Evolutionary conservation across 495 filamentous ascomycete species (phyloP), one percentile per base, ranked within the genome.

Genomic region (Clohesyomyces aquaticus): DNA sequence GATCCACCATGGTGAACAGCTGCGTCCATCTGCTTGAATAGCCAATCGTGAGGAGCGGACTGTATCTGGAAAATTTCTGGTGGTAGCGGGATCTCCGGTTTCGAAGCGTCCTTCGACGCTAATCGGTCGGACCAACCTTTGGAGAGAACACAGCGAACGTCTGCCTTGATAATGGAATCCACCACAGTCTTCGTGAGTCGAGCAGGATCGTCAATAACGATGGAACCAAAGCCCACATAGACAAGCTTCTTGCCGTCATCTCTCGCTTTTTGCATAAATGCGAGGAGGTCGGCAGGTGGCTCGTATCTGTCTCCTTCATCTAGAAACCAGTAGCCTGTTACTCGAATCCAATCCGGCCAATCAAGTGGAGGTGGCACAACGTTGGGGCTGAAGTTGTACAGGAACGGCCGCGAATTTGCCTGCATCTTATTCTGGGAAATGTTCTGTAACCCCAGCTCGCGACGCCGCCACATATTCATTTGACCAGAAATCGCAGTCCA

Each of bases 51-150:
- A 8, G 94, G 94, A 1, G 91, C 94, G 16, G 89, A 86, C 68
- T 91, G 87, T 73, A 98, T 97, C 72, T 90, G 88, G 68, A 88
- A 81, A 56, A 98, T 94, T 61, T 91, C 88, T 0, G 83, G 77
- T 1, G 94, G 93, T 6, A 98, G 79, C 6, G 82, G 82, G 28
- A 90, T 81, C 71, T 96, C 92, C 0, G 82, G 73, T 47, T 81
- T 83, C 6, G 76, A 74, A 50, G 81, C 80, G 22, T 84, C 78
- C 45, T 85, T 79, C 32, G 81, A 82, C 65, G 81, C 85, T 14
- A 92, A 80, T 21, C 93, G 85, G 73, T 98, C 94, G n/a, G 92
- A 96, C 94, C 94, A 98, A n/a, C 94, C 94, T 73, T 98, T 98
- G 25, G 91, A 96, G 8, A 98, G 81, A 68, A 98, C 94, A 68